Evolutionary conservation across 345 rosid genomes (phyloP).

Genomic region (Heritiera littoralis): DNA sequence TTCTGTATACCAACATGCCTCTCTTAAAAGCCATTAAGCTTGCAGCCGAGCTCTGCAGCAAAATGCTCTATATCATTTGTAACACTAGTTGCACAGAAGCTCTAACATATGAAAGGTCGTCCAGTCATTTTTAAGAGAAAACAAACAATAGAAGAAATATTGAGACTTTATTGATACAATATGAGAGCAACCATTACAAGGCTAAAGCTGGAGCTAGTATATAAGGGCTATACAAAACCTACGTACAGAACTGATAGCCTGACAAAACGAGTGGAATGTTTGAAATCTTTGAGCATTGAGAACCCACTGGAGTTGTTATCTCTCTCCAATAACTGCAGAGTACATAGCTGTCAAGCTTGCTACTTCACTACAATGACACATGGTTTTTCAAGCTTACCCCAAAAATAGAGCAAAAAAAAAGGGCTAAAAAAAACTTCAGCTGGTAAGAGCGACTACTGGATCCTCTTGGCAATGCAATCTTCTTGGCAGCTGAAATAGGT

Average conservation of each 20-base stretch:
- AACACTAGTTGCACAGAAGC: no score
- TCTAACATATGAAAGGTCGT: no score
- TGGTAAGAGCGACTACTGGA: neutral
- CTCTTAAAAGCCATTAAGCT: no score
- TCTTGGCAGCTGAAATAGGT: conserved; percentile 4
- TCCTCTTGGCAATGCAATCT: neutral
- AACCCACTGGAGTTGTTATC: neutral
- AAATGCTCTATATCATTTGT: no score
- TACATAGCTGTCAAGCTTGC: conserved; percentile 4
- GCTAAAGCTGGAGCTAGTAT: neutral
- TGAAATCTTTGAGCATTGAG: conserved; percentile 6
- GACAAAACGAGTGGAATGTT: neutral
- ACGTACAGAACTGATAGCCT: neutral
- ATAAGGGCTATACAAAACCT: conserved; percentile 2
- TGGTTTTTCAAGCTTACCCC: neutral
- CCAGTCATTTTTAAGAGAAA: neutral
- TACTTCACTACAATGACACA: neutral
- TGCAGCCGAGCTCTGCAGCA: no score
- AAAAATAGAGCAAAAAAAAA: neutral
- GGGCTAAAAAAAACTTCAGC: neutral
- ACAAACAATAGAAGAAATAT: neutral
- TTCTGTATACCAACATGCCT: no score
- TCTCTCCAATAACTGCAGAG: neutral
- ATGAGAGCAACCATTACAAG: neutral
- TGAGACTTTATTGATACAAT: neutral